Percentiles rank a stretch among this genome's conserved stretches.
Evolutionary conservation across 495 filamentous ascomycete genomes (phyloP).

Genomic region (Chaetomium tenue): DNA sequence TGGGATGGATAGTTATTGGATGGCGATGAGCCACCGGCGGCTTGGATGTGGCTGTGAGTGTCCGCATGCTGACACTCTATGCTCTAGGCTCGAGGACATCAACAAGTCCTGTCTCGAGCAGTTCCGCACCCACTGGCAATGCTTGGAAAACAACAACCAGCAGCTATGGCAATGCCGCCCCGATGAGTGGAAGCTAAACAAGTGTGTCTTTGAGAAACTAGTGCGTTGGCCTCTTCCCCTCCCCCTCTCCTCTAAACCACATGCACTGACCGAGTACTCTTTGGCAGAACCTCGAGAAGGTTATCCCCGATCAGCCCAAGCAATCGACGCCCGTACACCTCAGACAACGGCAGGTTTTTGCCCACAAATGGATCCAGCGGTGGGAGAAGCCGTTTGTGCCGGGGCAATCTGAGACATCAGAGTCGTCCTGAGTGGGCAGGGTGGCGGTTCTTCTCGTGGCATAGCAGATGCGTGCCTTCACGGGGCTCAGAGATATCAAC

Average conservation of each 20-base stretch:
- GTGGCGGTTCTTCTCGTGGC: not conserved
- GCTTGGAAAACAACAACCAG: constrained; percentile 96
- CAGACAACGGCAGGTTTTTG: constrained; percentile 72
- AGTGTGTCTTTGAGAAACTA: constrained; percentile 92
- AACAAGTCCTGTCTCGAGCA: constrained; percentile 89
- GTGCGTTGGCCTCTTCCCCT: constrained; percentile 54
- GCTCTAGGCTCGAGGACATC: constrained; percentile 81
- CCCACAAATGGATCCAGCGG: constrained; percentile 50
- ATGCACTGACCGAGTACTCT: not conserved
- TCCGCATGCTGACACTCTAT: constrained; percentile 5
- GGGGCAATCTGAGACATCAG: constrained; percentile 17
- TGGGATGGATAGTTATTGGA: not conserved
- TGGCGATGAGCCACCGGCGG: not conserved
- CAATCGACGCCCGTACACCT: constrained; percentile 79
- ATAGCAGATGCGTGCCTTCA: not conserved
- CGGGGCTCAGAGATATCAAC: not conserved
- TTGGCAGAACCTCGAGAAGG: constrained; percentile 79
- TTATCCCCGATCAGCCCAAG: constrained; percentile 78
- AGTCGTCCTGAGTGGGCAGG: not conserved
- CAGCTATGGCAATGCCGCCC: constrained; percentile 87
- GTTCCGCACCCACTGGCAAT: constrained; percentile 92
- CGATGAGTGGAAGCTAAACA: constrained; percentile 77
- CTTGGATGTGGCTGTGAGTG: not conserved
- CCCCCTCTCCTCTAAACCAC: not conserved
- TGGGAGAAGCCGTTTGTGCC: constrained; percentile 43